Base-by-base conservation (phyloP, 2,329 filamentous ascomycete genomes). In the Stemphylium lycopersici region DNA sequence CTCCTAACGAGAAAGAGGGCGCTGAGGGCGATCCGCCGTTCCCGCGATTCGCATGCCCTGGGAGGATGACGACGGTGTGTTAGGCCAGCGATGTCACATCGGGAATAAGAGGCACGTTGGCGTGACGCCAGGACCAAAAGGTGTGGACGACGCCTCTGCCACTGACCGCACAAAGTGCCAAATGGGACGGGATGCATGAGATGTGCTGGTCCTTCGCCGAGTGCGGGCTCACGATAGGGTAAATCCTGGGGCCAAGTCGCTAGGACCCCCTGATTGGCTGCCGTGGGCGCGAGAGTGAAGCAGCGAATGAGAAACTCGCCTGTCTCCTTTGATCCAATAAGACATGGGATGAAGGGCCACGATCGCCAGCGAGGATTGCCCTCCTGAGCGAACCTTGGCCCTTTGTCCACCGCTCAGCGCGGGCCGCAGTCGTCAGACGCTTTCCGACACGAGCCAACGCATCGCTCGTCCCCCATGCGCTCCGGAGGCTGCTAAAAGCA, bases 361-460 rank as follows among this genome's bases (percentile, higher is more conserved):
- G 67, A 72, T 71, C 58, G 44, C 39, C 69, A 58, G 59, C 56
- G 45, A 59, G 51, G 42, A 58, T 68, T 69, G 65, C 69, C 71
- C 63, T 65, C 64, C 61, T 66, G 55, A 58, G 59, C 59, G 48
- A 59, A 54, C 56, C 62, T 55, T 67, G 54, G 61, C 50, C 59
- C 58, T 61, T 49, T 47, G 48, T 55, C 55, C 53, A 61, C 62
- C 59, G 62, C 61, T 56, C 55, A 63, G 52, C 57, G 55, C 52
- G 56, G 55, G 59, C 58, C 59, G 56, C 63, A 59, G 52, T 65
- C 59, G 62, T 69, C 66, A 68, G 65, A 66, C 63, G 57, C 63
- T 53, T 58, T 65, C 58, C 59, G 55, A 68, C 63, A 59, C 62
- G 68, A 68, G 71, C 71, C 71, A 73, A 56, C 70, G 62, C 70